Conservation (phyloP, 2,329 filamentous ascomycete species). For the Aspergillus sp. region DNA sequence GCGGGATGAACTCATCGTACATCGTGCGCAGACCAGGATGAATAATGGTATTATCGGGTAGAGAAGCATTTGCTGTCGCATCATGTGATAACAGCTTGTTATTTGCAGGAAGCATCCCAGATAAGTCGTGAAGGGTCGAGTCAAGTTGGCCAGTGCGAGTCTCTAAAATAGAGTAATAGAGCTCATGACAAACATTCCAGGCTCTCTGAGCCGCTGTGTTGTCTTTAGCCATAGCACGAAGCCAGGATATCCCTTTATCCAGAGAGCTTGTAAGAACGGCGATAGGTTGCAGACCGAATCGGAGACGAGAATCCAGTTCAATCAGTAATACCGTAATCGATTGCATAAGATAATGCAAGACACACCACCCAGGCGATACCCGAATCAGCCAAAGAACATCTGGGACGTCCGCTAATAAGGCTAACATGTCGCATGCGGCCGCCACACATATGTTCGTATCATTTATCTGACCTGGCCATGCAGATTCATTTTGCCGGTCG, state of each 20-base stretch:
- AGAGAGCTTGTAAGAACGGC: not conserved
- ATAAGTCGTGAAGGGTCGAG: not conserved
- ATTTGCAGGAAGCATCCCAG: not conserved
- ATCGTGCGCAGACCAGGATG: not conserved
- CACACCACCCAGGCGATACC: constrained; percentile 40
- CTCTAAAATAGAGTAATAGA: not conserved
- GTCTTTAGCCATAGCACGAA: not conserved
- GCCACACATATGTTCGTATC: constrained; percentile 35
- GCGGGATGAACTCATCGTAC: not conserved
- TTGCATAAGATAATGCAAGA: constrained; percentile 43
- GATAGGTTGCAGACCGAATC: not conserved
- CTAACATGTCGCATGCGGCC: constrained; percentile 32
- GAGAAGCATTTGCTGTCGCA: not conserved
- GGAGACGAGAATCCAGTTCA: constrained; percentile 2
- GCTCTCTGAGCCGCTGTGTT: not conserved
- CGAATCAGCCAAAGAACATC: constrained; percentile 31
- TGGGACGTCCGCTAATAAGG: constrained; percentile 34
- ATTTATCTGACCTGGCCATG: constrained; percentile 18
- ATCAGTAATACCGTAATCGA: constrained; percentile 39
- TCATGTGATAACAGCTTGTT: not conserved
- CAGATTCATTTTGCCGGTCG: constrained; percentile 19
- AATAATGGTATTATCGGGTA: not conserved
- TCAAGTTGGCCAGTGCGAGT: not conserved
- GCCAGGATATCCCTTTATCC: not conserved
- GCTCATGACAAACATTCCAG: not conserved